These are phyloP conservation scores for Malassezia slooffiae DNA, from an alignment of 1,284 basidiomycete genomes.

Conservation along the genomic window DNA sequence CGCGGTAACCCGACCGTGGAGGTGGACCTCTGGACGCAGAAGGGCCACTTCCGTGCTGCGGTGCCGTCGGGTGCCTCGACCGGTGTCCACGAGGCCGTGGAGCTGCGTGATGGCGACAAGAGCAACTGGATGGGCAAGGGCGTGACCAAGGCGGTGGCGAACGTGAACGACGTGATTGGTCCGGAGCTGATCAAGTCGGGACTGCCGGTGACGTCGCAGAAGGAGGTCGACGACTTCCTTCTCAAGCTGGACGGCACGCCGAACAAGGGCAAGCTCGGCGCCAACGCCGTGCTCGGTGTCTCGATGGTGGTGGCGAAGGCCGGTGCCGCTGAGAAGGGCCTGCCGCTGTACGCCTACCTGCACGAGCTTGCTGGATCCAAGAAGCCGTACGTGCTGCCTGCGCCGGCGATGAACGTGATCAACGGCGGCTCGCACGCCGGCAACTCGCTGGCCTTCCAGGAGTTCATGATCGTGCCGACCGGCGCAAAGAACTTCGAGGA, in stretches of 20 bases:
- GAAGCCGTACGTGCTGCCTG: constrained; percentile 65
- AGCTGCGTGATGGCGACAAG: constrained; percentile 95
- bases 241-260: constrained; percentile 95
- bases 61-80: constrained; percentile 98
- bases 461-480: constrained; percentile 98
- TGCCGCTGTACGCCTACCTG: constrained; percentile 93
- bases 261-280: constrained; percentile 99
- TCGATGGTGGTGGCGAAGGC: constrained; percentile 92
- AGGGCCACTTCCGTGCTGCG: constrained; percentile 79
- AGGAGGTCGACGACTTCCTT: constrained; percentile 93
- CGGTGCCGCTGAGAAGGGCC: constrained; percentile 59
- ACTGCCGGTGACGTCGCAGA: constrained; percentile 79
- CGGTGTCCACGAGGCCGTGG: constrained; percentile 94
- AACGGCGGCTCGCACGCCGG: constrained; percentile 99
- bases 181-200: constrained; percentile 78
- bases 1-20: constrained; percentile 47
- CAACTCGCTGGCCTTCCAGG: constrained; percentile 73
- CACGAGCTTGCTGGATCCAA: constrained; percentile 88
- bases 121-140: constrained; percentile 78
- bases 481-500: constrained; percentile 97
- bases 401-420: constrained; percentile 87
- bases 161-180: constrained; percentile 86
- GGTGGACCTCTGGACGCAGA: constrained; percentile 43
- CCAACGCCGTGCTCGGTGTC: constrained; percentile 98
- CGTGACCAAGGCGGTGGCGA: constrained; percentile 81